These are phyloP conservation scores for Allium fistulosum DNA, from an alignment of 106 monocot genomes.

Conservation along the genomic window DNA sequence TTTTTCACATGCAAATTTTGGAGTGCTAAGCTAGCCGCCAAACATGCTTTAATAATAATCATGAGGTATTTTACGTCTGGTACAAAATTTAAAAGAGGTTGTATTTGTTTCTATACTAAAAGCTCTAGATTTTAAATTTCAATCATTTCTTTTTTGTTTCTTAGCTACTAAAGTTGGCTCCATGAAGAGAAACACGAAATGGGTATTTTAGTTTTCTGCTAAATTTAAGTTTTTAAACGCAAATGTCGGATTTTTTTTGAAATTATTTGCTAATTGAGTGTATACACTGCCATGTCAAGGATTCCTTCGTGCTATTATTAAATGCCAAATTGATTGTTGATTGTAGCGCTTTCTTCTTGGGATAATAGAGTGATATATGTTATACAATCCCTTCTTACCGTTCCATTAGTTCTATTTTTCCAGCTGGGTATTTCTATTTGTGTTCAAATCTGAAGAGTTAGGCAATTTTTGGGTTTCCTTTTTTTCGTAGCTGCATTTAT, in stretches of 20 bases:
- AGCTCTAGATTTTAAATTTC: too few species aligned
- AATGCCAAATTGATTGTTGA: neutral
- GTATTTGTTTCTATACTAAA: too few species aligned
- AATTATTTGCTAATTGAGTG: neutral
- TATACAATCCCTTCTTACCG: neutral
- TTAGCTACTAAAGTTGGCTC: neutral
- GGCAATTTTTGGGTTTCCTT: constrained; percentile 2
- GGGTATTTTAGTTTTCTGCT: neutral
- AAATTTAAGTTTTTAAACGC: constrained; percentile 5
- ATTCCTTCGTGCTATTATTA: neutral
- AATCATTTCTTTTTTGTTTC: neutral
- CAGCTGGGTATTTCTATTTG: constrained; percentile 1
- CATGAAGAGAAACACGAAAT: neutral
- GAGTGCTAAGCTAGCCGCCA: too few species aligned
- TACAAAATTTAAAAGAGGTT: too few species aligned
- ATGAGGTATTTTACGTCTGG: too few species aligned
- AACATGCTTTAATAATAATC: too few species aligned
- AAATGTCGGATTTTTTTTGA: constrained; percentile 2
- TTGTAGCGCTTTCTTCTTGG: neutral
- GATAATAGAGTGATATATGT: neutral
- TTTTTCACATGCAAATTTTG: too few species aligned
- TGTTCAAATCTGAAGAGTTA: constrained; percentile 1
- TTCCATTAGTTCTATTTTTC: neutral
- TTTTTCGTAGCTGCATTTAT: neutral
- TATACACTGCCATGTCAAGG: neutral